Conservation (phyloP, 306 rosid genomes). For the Quercus suber region DNA sequence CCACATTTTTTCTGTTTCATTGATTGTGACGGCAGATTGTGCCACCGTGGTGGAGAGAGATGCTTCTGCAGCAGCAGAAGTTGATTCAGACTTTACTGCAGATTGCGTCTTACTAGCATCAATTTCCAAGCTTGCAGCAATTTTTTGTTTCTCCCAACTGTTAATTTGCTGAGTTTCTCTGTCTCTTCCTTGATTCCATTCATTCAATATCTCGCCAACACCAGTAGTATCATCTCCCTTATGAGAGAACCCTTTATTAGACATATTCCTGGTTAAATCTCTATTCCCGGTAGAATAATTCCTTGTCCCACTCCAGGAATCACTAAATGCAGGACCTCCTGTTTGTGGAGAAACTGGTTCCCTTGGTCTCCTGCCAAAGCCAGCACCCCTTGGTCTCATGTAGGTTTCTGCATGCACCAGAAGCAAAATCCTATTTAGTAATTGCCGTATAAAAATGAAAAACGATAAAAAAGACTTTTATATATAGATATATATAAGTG, state of each 20-base stretch:
- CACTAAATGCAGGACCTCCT: conserved; percentile 55
- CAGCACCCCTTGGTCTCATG: conserved; percentile 64
- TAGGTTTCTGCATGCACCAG: conserved; percentile 58
- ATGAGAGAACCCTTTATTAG: conserved; percentile 63
- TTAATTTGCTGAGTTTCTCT: conserved; percentile 56
- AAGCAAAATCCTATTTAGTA: conserved; percentile 16
- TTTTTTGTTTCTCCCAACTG: conserved; percentile 70
- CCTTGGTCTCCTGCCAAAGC: conserved; percentile 74
- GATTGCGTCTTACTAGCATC: conserved; percentile 45
- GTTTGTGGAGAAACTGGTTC: conserved; percentile 78
- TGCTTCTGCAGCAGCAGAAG: conserved; percentile 34
- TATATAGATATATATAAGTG: too few relatives aligned
- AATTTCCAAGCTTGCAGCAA: conserved; percentile 46
- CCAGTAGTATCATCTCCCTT: conserved; percentile 59
- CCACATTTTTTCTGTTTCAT: conserved; percentile 88
- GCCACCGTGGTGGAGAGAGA: conserved; percentile 40
- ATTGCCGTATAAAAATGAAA: background rate
- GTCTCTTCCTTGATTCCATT: conserved; percentile 71
- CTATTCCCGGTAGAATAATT: conserved; percentile 54
- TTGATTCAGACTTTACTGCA: conserved; percentile 34
- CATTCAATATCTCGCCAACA: conserved; percentile 52
- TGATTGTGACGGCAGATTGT: conserved; percentile 45
- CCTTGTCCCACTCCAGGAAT: conserved; percentile 75
- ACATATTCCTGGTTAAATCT: conserved; percentile 61
- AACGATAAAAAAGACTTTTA: background rate